Percentiles rank a stretch among this genome's conserved stretches.
These are phyloP conservation scores for Byssochlamys sp. DNA, from an alignment of 2,329 filamentous ascomycete species.

Conservation along the genomic window DNA sequence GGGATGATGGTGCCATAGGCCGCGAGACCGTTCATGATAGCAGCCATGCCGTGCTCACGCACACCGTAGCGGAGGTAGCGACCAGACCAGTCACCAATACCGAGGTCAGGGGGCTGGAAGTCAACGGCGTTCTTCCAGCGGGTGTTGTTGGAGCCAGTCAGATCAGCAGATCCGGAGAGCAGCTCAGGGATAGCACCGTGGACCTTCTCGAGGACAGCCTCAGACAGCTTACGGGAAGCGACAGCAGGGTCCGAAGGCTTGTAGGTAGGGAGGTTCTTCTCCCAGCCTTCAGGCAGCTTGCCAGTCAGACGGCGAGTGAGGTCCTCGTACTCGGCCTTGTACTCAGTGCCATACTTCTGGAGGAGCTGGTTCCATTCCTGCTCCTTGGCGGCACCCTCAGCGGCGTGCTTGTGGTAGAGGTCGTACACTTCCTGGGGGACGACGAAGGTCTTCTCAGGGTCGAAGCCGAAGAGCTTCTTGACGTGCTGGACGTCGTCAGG, in stretches of 20 bases:
- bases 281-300: constrained; percentile 89
- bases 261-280: constrained; percentile 86
- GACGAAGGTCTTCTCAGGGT: constrained; percentile 83
- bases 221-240: constrained; percentile 91
- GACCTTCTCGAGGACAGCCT: constrained; percentile 83
- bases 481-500: constrained; percentile 84
- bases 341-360: constrained; percentile 70
- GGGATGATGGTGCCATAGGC: constrained; percentile 93
- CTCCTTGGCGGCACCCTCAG: constrained; percentile 79
- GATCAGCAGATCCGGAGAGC: constrained; percentile 87
- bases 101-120: constrained; percentile 83
- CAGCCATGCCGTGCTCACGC: constrained; percentile 44
- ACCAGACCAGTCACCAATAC: constrained; percentile 79
- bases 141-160: constrained; percentile 98
- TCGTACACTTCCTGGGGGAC: constrained; percentile 95
- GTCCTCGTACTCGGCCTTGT: constrained; percentile 70
- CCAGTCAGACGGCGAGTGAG: constrained; percentile 69
- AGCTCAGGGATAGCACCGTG: constrained; percentile 77
- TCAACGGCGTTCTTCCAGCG: constrained; percentile 94
- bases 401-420: constrained; percentile 70
- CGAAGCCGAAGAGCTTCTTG: constrained; percentile 92
- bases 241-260: constrained; percentile 73
- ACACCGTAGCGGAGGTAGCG: constrained; percentile 61
- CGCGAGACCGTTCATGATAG: constrained; percentile 62
- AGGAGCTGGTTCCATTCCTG: constrained; percentile 92